Evolutionary conservation across 371 early-diverging fungal species (phyloP).

Genomic region (Coemansia sp.): DNA sequence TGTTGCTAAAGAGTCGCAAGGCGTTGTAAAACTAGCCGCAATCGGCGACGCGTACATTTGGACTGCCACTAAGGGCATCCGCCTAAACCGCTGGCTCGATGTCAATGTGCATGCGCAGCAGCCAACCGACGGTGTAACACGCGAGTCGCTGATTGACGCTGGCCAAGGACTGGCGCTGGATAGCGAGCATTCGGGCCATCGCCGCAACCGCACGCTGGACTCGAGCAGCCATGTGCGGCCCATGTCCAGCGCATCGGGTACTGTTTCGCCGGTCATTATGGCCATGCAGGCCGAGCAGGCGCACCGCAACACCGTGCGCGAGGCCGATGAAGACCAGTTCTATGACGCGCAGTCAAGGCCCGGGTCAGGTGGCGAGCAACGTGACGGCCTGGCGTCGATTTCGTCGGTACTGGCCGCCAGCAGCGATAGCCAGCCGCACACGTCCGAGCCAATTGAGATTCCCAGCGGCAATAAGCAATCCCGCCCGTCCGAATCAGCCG

Average conservation of each 20-base stretch:
- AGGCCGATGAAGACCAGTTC: slow-evolving; percentile 20
- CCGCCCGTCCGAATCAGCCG: neutral
- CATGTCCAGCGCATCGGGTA: neutral
- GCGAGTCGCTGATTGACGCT: slow-evolving; percentile 22
- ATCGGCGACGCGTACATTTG: slow-evolving; percentile 81
- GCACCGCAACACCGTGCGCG: slow-evolving; percentile 18
- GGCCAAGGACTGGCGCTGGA: slow-evolving; percentile 9
- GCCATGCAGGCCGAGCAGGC: slow-evolving; percentile 43
- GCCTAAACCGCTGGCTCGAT: slow-evolving; percentile 77
- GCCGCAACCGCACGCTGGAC: slow-evolving; percentile 29
- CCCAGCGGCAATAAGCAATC: neutral
- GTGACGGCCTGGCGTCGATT: neutral
- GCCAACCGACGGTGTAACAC: slow-evolving; percentile 5
- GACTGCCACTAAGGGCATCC: slow-evolving; percentile 85
- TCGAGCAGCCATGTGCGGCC: neutral
- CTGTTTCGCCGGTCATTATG: slow-evolving; percentile 29
- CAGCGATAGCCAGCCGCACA: neutral
- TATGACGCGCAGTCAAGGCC: slow-evolving; percentile 22
- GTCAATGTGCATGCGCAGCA: slow-evolving; percentile 18
- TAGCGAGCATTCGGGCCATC: slow-evolving; percentile 8
- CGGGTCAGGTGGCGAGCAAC: neutral
- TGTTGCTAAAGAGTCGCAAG: slow-evolving; percentile 78
- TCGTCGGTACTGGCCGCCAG: slow-evolving; percentile 4
- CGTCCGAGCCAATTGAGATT: neutral
- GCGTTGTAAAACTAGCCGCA: slow-evolving; percentile 78